These are phyloP conservation scores for Aspergillaceae sp. DNA, from an alignment of 2,329 filamentous ascomycete species.

Conservation along the genomic window DNA sequence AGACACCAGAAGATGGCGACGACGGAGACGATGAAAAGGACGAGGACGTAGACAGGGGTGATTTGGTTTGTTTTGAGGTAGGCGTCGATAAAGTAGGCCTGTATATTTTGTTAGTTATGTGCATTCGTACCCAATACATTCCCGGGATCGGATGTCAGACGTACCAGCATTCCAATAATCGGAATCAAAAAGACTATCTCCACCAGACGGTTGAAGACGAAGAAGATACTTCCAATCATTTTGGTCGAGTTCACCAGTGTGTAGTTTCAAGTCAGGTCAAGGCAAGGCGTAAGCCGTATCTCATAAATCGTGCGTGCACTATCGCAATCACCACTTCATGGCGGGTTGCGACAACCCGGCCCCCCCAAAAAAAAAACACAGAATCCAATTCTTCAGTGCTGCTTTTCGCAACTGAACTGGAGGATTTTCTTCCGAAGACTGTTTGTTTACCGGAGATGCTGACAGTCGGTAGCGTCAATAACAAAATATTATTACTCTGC, in stretches of 20 bases:
- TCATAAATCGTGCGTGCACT: conserved; percentile 2
- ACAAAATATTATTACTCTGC: too few relatives aligned
- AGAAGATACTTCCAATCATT: conserved; percentile 49
- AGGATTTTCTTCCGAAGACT: too few relatives aligned
- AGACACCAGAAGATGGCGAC: conserved; percentile 54
- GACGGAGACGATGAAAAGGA: conserved; percentile 57
- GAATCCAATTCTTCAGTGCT: too few relatives aligned
- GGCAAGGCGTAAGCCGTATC: not conserved
- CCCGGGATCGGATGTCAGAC: conserved; percentile 6
- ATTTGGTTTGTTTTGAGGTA: conserved; percentile 50
- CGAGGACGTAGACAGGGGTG: conserved; percentile 52
- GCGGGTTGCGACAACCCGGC: too few relatives aligned
- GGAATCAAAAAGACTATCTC: conserved; percentile 56
- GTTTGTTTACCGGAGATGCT: too few relatives aligned
- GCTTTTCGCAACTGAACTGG: too few relatives aligned
- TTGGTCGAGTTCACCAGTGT: conserved; percentile 13
- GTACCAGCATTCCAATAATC: conserved; percentile 53
- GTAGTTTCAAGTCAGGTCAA: not conserved
- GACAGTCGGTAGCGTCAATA: too few relatives aligned
- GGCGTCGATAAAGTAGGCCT: conserved; percentile 54
- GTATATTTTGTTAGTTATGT: not conserved
- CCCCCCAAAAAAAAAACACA: too few relatives aligned
- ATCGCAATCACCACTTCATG: too few relatives aligned
- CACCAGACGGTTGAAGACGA: conserved; percentile 53
- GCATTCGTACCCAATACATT: not conserved